Evolutionary conservation across 345 rosid genomes (phyloP), one percentile per base, ranked within the genome.

Genomic region (Alliaria petiolata): DNA sequence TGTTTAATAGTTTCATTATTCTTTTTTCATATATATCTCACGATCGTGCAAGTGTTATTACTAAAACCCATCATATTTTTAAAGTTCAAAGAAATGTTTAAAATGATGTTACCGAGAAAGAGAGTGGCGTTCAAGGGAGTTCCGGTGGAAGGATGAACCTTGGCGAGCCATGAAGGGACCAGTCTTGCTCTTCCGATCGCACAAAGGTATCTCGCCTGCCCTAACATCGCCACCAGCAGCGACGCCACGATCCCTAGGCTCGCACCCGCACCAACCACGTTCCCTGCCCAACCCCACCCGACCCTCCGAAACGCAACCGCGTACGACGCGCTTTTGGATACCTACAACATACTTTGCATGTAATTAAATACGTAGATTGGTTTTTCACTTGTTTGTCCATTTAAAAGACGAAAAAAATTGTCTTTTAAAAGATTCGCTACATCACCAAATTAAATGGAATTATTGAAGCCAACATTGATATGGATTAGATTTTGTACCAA

Each of bases 151-250:
- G 98, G 96, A 80, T 90, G 87, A 44, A 93, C 98, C 85, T 84
- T 89, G 63, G 98, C 92, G 46, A 93, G 79, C 89, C 97, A 93
- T 39, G 82, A 85, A 26, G 98, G 98, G 64, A 86, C 97, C 7
- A 93, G 80, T 62, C 91, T 72, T 25, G 97, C 90, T 83, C 98
- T 86, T 42, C 87, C 95, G 38, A 92, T 83, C 35, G 90, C 98
- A 83, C 98, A 93, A 22, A 93, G 93, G 80, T 93, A 90, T 77
- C 98, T 81, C n/a, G 98, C 91, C 80, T 93, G 98, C 22, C 97
- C 98, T 72, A 93, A 74, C 98, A 93, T 93, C 17, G 98, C 98
- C 14, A 93, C 98, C 81, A 93, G 69, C 2, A 93, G 88, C 19
- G 98, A 93, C 42, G 97, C 97, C 42, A 88, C 90, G n/a, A 90